Evolutionary conservation across 2,329 filamentous ascomycete genomes (phyloP).

Genomic region (Pseudogymnoascus sp.): DNA sequence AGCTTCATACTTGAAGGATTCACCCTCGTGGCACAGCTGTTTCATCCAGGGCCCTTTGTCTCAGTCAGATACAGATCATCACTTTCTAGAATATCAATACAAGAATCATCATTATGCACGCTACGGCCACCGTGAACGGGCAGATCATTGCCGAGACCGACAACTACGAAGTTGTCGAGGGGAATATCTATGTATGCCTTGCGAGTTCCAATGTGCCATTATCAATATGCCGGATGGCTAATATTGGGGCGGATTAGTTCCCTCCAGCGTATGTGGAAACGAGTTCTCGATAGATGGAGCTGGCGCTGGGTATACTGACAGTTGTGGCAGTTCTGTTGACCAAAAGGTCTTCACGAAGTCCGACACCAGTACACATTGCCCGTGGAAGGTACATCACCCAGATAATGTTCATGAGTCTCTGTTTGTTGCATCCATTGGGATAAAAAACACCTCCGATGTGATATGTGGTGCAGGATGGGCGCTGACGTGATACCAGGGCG

Average conservation of each 20-base stretch:
- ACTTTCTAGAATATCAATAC: background rate
- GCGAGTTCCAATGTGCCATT: constrained; percentile 2
- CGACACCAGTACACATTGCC: constrained; percentile 34
- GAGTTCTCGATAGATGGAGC: background rate
- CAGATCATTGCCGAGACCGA: constrained; percentile 38
- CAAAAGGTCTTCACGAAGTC: constrained; percentile 34
- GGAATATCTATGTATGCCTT: constrained; percentile 38
- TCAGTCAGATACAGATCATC: background rate
- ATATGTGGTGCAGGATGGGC: background rate
- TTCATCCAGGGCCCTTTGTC: background rate
- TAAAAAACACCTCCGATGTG: background rate
- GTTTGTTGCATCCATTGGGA: background rate
- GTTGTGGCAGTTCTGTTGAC: constrained; percentile 31
- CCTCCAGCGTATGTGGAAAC: constrained; percentile 28
- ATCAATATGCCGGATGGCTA: background rate
- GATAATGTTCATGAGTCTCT: background rate
- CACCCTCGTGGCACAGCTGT: background rate
- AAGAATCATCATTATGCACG: constrained; percentile 8
- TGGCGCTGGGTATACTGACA: constrained; percentile 8
- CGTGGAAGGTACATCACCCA: constrained; percentile 33
- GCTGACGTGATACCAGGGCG: constrained; percentile 24
- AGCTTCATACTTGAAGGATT: background rate
- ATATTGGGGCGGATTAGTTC: constrained; percentile 23
- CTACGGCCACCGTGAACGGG: constrained; percentile 36
- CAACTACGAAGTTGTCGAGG: constrained; percentile 40